Percentiles rank a stretch among this genome's conserved stretches.
These are phyloP conservation scores for Pilobolus umbonatus DNA, from an alignment of 192 early-diverging fungal genomes.

Conservation along the genomic window DNA sequence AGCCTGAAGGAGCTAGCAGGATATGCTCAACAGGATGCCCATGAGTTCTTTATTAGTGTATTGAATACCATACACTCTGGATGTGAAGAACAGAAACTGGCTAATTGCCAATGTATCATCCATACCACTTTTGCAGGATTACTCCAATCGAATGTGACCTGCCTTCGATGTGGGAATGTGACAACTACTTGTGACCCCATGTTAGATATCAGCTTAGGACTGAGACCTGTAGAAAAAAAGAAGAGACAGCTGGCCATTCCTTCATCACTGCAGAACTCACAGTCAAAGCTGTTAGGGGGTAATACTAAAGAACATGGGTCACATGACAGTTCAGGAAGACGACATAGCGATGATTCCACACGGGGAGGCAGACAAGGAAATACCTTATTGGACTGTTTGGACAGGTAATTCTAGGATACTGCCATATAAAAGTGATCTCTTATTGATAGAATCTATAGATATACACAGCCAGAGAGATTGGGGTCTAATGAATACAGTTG, in stretches of 20 bases:
- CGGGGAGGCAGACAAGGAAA: conserved; percentile 18
- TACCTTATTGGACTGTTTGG: conserved; percentile 61
- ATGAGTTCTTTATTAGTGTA: conserved; percentile 93
- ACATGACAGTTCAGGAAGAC: not conserved
- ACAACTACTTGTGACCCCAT: conserved; percentile 84
- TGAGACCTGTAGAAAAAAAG: conserved; percentile 45
- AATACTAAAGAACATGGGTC: not conserved
- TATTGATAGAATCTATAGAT: conserved; percentile 22
- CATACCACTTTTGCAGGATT: conserved; percentile 89
- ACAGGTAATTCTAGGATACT: conserved; percentile 40
- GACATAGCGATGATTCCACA: not conserved
- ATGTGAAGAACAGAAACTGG: conserved; percentile 41
- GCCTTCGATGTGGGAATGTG: conserved; percentile 69
- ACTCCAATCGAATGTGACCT: conserved; percentile 89
- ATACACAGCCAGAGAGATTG: conserved; percentile 79
- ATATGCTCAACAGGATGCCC: conserved; percentile 94
- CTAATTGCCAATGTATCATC: conserved; percentile 77
- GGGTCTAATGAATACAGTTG: conserved; percentile 63
- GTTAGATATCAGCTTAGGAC: conserved; percentile 86
- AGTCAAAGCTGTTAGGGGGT: not conserved
- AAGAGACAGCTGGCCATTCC: conserved; percentile 11
- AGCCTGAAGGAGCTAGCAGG: conserved; percentile 82
- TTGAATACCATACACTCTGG: conserved; percentile 81
- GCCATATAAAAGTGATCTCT: not conserved
- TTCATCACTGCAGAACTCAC: no score